Base-by-base conservation (phyloP, 371 early-diverging fungal species). In the Globomyces sp. region DNA sequence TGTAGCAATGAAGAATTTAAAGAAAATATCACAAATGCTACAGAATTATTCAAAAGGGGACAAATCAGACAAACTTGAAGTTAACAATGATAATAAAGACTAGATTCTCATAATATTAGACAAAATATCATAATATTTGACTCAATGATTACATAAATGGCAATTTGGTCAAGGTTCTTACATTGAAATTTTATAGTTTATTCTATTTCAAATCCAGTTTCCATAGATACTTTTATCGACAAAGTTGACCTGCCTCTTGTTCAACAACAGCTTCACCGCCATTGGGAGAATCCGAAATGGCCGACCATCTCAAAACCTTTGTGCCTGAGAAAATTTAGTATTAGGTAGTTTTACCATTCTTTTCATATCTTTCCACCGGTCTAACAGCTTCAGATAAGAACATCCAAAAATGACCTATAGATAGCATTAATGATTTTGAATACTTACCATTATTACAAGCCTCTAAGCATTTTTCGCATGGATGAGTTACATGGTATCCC, bases 401-500 rank as follows among this genome's bases (percentile, higher is more conserved):
- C 95, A 98, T 97, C 95, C 95, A 96, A 71, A 95, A 92, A 72
- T 97, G 98, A 3, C 80, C 77, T 77, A 9, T 43, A 70, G 5
- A 39, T n/a, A 68, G 1, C 24, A 36, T 50, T n/a, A 8, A 37
- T n/a, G 34, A 58, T 10, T 13, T n/a, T 4, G 5, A 6, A 55
- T 55, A 37, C 45, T 50, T 57, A 64, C 98, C 96, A 74, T 95
- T 98, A 80, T 96, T 94, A 71, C 94, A 91, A 42, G 92, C 85
- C 41, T 89, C 89, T 46, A 97, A 80, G 73, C 98, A 98, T 57
- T 79, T 81, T n/a, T 84, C 76, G 77, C 99, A 99, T 5, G 98
- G 98, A 69, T 92, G 92, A 0, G 94, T 92, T 6, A 98, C 92
- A 76, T 95, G 96, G 78, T 98, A 97, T 1, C 98, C 98, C 59